phyloP scores from a whole-genome alignment of 805 yeast species.

The Ogataea siamensis region DNA sequence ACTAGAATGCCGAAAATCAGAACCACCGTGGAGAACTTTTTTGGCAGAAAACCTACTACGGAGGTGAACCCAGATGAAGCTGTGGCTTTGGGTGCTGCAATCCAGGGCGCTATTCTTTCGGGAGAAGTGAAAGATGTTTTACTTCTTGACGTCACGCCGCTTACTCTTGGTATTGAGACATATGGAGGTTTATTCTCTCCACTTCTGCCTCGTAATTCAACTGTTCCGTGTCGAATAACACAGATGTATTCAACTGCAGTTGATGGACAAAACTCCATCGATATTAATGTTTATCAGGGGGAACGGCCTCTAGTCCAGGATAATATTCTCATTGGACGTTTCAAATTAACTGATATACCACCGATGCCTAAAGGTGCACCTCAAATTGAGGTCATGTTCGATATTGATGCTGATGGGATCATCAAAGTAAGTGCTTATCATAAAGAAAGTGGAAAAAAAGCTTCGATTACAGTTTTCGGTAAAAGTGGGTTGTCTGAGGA shows the following conservation, averaged over 20 bases:
- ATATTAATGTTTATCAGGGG: constrained; percentile 96
- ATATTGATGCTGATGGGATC: constrained; percentile 95
- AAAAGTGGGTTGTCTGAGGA: constrained; percentile 88
- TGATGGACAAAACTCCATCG: constrained; percentile 92
- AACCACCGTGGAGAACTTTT: constrained; percentile 70
- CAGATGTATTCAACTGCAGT: constrained; percentile 95
- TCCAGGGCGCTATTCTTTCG: constrained; percentile 93
- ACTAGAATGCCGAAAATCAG: constrained; percentile 88
- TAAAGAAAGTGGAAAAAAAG: constrained; percentile 89
- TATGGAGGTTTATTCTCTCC: constrained; percentile 95
- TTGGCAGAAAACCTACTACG: constrained; percentile 82
- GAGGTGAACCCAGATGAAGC: constrained; percentile 95
- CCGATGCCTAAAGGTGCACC: constrained; percentile 89
- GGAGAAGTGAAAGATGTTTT: constrained; percentile 94
- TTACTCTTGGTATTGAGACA: constrained; percentile 92
- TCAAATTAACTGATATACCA: constrained; percentile 87
- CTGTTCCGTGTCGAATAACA: constrained; percentile 90
- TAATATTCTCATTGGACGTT: constrained; percentile 93
- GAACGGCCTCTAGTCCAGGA: constrained; percentile 94
- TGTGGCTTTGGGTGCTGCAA: constrained; percentile 95
- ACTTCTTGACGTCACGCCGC: constrained; percentile 83
- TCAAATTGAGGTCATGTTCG: constrained; percentile 88
- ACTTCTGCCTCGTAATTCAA: constrained; percentile 83
- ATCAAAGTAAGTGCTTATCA: constrained; percentile 94
- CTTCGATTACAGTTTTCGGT: constrained; percentile 95